Base-by-base conservation (phyloP, 208 protist genomes). In the Polymyxa betae region DNA sequence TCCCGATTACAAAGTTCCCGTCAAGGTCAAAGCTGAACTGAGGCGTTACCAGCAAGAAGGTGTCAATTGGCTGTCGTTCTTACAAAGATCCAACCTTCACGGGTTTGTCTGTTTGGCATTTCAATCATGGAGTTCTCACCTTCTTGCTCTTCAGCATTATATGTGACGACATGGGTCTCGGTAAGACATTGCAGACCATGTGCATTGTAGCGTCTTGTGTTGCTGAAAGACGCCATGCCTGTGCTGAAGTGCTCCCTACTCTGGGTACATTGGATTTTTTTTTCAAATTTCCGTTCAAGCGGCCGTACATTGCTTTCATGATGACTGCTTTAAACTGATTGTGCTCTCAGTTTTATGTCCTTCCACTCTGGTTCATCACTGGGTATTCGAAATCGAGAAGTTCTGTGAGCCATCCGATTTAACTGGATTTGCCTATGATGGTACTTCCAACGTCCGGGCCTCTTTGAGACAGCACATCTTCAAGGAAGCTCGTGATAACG, bases 101-200 rank as follows among this genome's bases (percentile, higher is more conserved):
- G 82, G 88, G 49, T 89, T 32, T 49, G 38, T 66, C 54, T 20
- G 29, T 82, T 1, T 77, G 24, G 49, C 89, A 24, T 24, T 5
- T 60, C 49, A 60, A 24, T 60, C 5, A 60, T 24, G 24, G 49
- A 29, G 5, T 60, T 24, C 49, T 60, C 49, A 5, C 5, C 24
- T 60, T 24, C 5, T 29, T 60, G 45, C 77, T 94, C 40, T 91
- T 92, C 90, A 96, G 96, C 41, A 96, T 97, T 24, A 93, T 98
- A 0, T 95, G 94, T 88, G 97, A 97, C 89, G 96, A 95, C 77
- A 95, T 92, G 96, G 97, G 97, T 43, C 93, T 98, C 0, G 97
- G 97, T 0, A 98, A 98, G 92, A 98, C 96, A 20, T 90, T 98
- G 38, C 96, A 98, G 93, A 93, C 95, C 0, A 94, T 98, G 45